Conservation (phyloP, 73 alveolate species). For the Paramecium pentaurelia region DNA sequence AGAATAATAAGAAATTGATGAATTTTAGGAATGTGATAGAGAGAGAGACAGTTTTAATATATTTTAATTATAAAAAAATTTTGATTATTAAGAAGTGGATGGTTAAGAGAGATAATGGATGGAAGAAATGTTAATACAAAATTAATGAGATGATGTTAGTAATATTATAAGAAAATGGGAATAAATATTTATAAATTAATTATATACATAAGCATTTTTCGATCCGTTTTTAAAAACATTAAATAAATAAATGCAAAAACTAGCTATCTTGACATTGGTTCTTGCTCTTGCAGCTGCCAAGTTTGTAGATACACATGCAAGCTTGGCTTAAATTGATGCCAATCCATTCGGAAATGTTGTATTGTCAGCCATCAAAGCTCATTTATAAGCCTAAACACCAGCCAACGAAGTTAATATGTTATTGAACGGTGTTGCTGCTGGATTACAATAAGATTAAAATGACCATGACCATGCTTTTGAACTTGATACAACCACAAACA, state of each 20-base stretch:
- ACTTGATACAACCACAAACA: not conserved
- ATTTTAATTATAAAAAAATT: not conserved
- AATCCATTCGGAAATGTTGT: constrained; percentile 47
- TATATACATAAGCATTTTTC: constrained; percentile 62
- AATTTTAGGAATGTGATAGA: not conserved
- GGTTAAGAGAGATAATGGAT: not conserved
- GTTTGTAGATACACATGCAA: constrained; percentile 10
- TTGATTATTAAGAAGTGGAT: not conserved
- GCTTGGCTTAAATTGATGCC: constrained; percentile 50
- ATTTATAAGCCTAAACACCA: constrained; percentile 36
- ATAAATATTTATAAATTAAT: not conserved
- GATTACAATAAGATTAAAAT: not conserved
- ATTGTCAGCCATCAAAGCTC: constrained; percentile 52
- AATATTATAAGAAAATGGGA: not conserved
- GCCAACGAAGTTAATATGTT: constrained; percentile 43
- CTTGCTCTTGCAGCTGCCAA: constrained; percentile 55
- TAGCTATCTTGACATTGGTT: constrained; percentile 44
- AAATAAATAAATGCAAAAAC: constrained; percentile 45
- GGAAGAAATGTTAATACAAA: not conserved
- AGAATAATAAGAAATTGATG: not conserved
- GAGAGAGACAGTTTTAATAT: not conserved
- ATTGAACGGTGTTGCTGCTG: constrained; percentile 48
- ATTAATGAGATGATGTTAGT: not conserved
- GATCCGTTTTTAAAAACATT: constrained; percentile 44
- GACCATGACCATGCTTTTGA: constrained; percentile 15